A percentile compares a stretch with the other conserved stretches of the same genome.
phyloP scores from a whole-genome alignment of 805 yeast genomes.

The Metschnikowia rubicola region DNA sequence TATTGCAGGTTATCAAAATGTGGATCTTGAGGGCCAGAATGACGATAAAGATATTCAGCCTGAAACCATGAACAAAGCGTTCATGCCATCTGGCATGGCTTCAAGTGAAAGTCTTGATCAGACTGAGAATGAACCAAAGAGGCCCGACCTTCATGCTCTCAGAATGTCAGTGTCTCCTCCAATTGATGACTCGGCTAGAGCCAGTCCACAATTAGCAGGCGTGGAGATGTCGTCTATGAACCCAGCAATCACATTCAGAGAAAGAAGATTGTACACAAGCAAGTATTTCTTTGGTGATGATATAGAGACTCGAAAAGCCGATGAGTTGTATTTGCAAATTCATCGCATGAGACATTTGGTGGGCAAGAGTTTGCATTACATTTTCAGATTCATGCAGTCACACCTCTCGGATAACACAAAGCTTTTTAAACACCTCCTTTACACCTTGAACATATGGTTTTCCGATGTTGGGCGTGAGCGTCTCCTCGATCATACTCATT shows the following conservation, averaged over 20 bases:
- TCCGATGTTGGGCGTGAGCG: constrained; percentile 76
- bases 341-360: constrained; percentile 60
- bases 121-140: background rate
- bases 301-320: constrained; percentile 39
- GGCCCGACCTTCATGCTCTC: background rate
- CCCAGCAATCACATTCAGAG: constrained; percentile 55
- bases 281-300: constrained; percentile 63
- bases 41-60: constrained; percentile 2
- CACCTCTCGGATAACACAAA: constrained; percentile 62
- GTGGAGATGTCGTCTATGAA: constrained; percentile 47
- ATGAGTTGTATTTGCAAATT: constrained; percentile 36
- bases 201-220: constrained; percentile 44
- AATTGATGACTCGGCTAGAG: constrained; percentile 39
- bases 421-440: constrained; percentile 56
- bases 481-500: constrained; percentile 53
- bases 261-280: constrained; percentile 58
- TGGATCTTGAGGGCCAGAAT: constrained; percentile 15
- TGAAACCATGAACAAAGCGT: background rate
- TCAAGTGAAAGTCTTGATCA: constrained; percentile 4
- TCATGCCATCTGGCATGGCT: background rate
- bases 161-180: constrained; percentile 10
- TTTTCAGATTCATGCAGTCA: constrained; percentile 45
- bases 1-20: constrained; percentile 19
- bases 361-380: constrained; percentile 60
- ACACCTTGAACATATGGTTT: constrained; percentile 71